Conservation (phyloP, 2,329 filamentous ascomycete genomes). For the Fusarium chuoi region DNA sequence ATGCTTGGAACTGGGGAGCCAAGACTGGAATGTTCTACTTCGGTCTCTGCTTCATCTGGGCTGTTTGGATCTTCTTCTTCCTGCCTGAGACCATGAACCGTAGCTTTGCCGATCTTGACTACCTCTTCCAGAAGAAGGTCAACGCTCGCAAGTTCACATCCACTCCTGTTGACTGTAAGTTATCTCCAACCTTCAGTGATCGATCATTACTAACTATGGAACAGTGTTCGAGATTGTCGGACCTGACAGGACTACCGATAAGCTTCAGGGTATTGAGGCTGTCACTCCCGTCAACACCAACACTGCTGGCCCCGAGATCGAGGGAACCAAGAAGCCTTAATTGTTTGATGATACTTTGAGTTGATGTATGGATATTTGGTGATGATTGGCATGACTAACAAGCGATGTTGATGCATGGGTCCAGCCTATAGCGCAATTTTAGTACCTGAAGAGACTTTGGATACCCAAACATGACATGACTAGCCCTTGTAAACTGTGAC, state of each 20-base stretch:
- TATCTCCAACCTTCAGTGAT: accelerated
- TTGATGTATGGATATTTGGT: neutral
- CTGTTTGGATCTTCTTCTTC: slow-evolving; percentile 62
- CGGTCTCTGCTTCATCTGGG: slow-evolving; percentile 55
- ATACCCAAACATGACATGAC: neutral
- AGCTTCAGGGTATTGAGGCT: slow-evolving; percentile 15
- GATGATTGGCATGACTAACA: neutral
- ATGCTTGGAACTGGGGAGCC: slow-evolving; percentile 59
- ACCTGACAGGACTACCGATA: slow-evolving; percentile 6
- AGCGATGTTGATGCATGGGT: neutral
- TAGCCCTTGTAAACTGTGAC: neutral
- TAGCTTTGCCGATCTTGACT: slow-evolving; percentile 65
- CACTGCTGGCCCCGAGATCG: neutral
- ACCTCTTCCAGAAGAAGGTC: slow-evolving; percentile 60
- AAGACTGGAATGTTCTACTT: slow-evolving; percentile 59
- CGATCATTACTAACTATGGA: neutral
- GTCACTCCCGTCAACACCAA: slow-evolving; percentile 24
- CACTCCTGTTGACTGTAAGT: slow-evolving; percentile 46
- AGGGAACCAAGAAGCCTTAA: slow-evolving; percentile 5
- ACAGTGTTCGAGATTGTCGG: slow-evolving; percentile 24
- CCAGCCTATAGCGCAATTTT: neutral
- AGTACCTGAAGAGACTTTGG: neutral
- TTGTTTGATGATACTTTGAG: neutral
- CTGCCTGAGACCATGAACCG: slow-evolving; percentile 65
- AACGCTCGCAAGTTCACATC: slow-evolving; percentile 53